These are phyloP conservation scores for Lachnellula willkommii DNA, from an alignment of 2,329 filamentous ascomycete genomes.

Conservation along the genomic window DNA sequence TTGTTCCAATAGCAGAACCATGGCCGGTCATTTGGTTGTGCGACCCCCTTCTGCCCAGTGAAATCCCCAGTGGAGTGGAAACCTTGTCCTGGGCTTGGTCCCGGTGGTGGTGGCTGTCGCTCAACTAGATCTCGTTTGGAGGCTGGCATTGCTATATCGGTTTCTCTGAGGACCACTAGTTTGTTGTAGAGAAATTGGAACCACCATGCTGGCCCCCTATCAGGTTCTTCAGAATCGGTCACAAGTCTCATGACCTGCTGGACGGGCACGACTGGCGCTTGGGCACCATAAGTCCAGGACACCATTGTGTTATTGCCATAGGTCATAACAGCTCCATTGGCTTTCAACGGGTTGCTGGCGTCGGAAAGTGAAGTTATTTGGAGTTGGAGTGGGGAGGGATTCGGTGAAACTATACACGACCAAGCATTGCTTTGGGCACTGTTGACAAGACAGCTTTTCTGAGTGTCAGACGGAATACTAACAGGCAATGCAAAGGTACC, in stretches of 20 bases:
- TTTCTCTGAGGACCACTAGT: constrained; percentile 47
- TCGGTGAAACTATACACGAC: constrained; percentile 50
- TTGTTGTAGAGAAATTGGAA: constrained; percentile 61
- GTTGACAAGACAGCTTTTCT: constrained; percentile 53
- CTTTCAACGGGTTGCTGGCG: constrained; percentile 20
- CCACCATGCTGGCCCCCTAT: constrained; percentile 57
- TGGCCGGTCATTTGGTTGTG: constrained; percentile 51
- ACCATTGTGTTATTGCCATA: constrained; percentile 36
- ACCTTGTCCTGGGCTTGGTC: no score
- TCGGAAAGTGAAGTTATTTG: constrained; percentile 13
- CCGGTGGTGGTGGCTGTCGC: background rate
- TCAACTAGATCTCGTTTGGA: constrained; percentile 12
- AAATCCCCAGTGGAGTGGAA: constrained; percentile 7
- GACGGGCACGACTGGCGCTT: constrained; percentile 46
- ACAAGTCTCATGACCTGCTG: constrained; percentile 48
- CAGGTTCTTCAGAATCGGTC: constrained; percentile 49
- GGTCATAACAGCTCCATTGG: constrained; percentile 31
- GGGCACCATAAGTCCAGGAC: constrained; percentile 53
- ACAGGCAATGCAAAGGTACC: constrained; percentile 53
- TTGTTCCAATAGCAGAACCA: constrained; percentile 69
- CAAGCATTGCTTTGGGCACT: constrained; percentile 52
- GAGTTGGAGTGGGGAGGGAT: constrained; percentile 19
- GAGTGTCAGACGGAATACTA: constrained; percentile 43
- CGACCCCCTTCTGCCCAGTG: constrained; percentile 31
- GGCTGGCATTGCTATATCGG: constrained; percentile 12